These are phyloP conservation scores for Chloranthus sessilifolius DNA, from an alignment of 164 flowering plant genomes.

Conservation along the genomic window DNA sequence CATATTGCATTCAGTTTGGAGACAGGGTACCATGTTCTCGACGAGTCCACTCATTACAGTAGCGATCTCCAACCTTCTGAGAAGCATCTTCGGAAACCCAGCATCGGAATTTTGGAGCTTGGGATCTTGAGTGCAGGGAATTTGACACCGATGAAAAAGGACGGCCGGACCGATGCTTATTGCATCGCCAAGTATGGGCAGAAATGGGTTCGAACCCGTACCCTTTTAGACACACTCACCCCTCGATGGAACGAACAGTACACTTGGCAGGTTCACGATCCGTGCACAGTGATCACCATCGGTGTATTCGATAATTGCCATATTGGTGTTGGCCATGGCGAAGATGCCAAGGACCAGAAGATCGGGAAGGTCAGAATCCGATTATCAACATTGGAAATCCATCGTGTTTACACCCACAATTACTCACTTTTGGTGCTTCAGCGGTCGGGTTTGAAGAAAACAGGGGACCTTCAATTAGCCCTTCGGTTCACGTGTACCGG, in stretches of 20 bases:
- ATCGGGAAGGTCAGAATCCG: conserved; percentile 81
- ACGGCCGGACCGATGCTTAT: conserved; percentile 66
- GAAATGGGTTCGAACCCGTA: conserved; percentile 87
- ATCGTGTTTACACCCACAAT: conserved; percentile 58
- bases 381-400: conserved; percentile 65
- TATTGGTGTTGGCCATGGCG: conserved; percentile 37
- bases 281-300: conserved; percentile 80
- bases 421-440: conserved; percentile 56
- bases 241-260: conserved; percentile 91
- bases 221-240: conserved; percentile 46
- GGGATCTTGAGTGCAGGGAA: conserved; percentile 67
- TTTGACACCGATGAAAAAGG: conserved; percentile 56
- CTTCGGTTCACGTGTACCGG: conserved; percentile 72
- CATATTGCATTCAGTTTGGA: conserved; percentile 55
- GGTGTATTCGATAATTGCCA: conserved; percentile 78
- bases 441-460: conserved; percentile 54
- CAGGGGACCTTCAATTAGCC: conserved; percentile 75
- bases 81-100: conserved; percentile 40
- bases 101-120: conserved; percentile 67
- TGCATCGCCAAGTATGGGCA: conserved; percentile 85
- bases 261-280: conserved; percentile 84
- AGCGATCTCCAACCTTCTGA: conserved; percentile 81
- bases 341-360: conserved; percentile 39
- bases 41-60: conserved; percentile 77
- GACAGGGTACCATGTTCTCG: conserved; percentile 78